These are phyloP conservation scores for Hirschioporus abietinus DNA, from an alignment of 768 basidiomycete genomes.

Conservation along the genomic window DNA sequence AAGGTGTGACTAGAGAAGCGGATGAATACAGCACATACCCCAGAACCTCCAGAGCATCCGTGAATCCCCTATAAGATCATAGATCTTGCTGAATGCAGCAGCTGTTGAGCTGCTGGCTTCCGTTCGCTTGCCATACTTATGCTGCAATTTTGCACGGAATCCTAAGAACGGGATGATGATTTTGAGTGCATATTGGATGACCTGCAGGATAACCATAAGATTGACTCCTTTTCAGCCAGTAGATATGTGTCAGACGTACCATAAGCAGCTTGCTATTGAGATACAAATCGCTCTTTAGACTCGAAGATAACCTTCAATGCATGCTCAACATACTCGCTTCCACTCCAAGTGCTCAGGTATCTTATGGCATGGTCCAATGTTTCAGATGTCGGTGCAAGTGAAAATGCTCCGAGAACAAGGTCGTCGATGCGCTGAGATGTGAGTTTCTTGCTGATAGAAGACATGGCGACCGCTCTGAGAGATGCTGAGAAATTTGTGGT, in stretches of 20 bases:
- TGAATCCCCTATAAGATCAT: constrained; percentile 55
- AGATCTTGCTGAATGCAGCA: constrained; percentile 47
- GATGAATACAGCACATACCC: constrained; percentile 44
- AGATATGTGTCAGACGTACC: constrained; percentile 31
- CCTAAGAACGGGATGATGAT: constrained; percentile 60
- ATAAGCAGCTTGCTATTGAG: constrained; percentile 65
- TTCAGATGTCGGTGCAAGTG: constrained; percentile 51
- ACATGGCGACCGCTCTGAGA: constrained; percentile 34
- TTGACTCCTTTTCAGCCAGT: constrained; percentile 1
- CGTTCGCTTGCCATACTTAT: constrained; percentile 54
- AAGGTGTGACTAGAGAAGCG: not conserved
- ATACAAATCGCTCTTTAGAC: constrained; percentile 4
- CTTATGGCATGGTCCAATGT: constrained; percentile 68
- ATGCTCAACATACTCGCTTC: constrained; percentile 65
- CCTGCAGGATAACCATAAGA: constrained; percentile 31
- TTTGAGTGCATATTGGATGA: constrained; percentile 71
- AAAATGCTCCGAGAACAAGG: constrained; percentile 57
- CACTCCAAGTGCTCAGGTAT: constrained; percentile 79
- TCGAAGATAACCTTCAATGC: constrained; percentile 10
- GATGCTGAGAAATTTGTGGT: not conserved
- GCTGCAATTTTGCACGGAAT: constrained; percentile 63
- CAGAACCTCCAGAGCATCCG: constrained; percentile 73
- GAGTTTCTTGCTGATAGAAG: constrained; percentile 39
- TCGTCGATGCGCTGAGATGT: constrained; percentile 55
- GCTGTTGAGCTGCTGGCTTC: constrained; percentile 52